Percentiles rank a stretch among this genome's conserved stretches.
Evolutionary conservation across 169 alveolate species (phyloP).

Genomic region (Theileria parva): DNA sequence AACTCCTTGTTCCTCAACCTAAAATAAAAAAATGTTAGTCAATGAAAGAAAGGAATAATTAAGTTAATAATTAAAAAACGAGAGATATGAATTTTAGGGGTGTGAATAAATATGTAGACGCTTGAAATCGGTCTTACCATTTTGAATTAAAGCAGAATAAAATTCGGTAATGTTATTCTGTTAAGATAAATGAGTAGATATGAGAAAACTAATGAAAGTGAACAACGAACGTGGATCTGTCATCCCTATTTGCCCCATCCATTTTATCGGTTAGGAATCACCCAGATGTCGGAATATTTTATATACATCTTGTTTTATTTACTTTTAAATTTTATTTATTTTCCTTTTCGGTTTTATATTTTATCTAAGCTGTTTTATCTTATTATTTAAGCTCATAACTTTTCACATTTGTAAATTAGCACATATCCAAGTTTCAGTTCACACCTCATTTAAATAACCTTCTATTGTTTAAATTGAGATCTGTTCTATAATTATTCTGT

Average conservation of each 20-base stretch:
- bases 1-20: conserved; percentile 60
- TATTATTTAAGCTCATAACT: background rate
- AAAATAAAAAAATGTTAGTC: background rate
- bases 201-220: background rate
- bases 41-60: background rate
- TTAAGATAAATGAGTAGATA: background rate
- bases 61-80: background rate
- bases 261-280: background rate
- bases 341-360: background rate
- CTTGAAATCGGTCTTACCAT: conserved; percentile 5
- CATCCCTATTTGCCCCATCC: background rate
- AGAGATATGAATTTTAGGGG: background rate
- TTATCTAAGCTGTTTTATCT: background rate
- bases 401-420: background rate
- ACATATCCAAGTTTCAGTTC: background rate
- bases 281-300: background rate
- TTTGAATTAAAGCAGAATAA: background rate
- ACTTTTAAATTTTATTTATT: background rate
- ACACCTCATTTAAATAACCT: background rate
- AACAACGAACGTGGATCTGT: background rate
- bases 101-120: conserved; percentile 1
- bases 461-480: background rate
- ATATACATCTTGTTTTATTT: background rate
- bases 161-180: background rate
- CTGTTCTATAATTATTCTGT: background rate